These are phyloP conservation scores for Effrenium voratum DNA, from an alignment of 73 alveolate genomes.

Conservation along the genomic window DNA sequence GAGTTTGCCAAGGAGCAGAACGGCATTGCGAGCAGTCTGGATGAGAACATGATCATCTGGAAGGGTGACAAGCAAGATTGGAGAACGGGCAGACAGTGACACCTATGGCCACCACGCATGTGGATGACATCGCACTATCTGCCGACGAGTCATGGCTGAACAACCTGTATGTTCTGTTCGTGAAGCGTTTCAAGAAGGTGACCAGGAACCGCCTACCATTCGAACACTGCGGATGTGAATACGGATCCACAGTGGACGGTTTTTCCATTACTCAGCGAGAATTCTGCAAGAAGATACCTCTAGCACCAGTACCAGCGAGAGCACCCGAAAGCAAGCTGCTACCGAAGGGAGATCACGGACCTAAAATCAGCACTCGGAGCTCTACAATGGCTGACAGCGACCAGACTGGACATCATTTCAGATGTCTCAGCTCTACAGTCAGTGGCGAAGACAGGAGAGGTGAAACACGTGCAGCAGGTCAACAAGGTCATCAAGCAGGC, in stretches of 20 bases:
- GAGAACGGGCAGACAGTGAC: too few species aligned
- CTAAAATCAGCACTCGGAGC: too few species aligned
- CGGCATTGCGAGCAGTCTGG: neutral
- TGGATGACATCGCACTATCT: slow-evolving; percentile 6
- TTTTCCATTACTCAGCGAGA: neutral
- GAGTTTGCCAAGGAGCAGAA: neutral
- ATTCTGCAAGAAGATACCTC: neutral
- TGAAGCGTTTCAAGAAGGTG: neutral
- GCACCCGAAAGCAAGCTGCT: too few species aligned
- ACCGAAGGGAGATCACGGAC: too few species aligned
- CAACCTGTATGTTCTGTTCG: neutral
- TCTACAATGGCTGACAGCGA: too few species aligned
- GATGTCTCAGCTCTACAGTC: too few species aligned
- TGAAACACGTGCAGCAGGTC: too few species aligned
- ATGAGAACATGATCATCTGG: slow-evolving; percentile 22
- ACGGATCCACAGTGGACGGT: neutral
- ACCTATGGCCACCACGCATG: neutral
- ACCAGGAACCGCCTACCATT: neutral
- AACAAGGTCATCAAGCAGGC: too few species aligned
- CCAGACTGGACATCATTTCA: too few species aligned
- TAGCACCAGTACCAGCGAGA: too few species aligned
- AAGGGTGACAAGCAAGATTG: neutral
- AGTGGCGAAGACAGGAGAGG: too few species aligned
- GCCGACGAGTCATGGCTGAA: neutral
- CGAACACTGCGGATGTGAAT: slow-evolving; percentile 2